Conservation (phyloP, 2,329 filamentous ascomycete species). For the Ciborinia camelliae region DNA sequence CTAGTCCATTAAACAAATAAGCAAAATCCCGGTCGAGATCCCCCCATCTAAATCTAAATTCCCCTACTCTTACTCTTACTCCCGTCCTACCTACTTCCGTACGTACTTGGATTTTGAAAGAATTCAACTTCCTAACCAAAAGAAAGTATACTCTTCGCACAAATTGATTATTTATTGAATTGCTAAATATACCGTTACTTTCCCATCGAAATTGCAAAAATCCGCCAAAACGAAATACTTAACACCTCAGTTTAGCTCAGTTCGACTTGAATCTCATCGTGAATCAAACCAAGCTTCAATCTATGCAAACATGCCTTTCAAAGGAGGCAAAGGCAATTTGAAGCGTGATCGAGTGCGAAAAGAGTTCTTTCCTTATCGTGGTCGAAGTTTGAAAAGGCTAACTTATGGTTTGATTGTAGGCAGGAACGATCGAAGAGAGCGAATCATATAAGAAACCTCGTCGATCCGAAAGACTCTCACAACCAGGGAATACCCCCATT, state of each 20-base stretch:
- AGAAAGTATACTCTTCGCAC: constrained; percentile 6
- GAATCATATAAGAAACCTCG: constrained; percentile 72
- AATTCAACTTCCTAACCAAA: constrained; percentile 2
- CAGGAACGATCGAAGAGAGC: constrained; percentile 30
- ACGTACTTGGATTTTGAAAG: not conserved
- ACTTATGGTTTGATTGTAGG: constrained; percentile 25
- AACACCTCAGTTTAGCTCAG: not conserved
- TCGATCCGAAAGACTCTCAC: constrained; percentile 67
- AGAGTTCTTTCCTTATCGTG: not conserved
- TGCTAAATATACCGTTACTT: not conserved
- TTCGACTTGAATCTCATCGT: not conserved
- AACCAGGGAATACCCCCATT: constrained; percentile 54
- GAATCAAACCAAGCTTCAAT: not conserved
- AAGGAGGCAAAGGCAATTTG: not conserved
- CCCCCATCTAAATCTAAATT: too few relatives aligned
- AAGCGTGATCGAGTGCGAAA: constrained; percentile 17
- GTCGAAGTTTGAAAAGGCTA: constrained; percentile 19
- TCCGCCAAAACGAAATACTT: not conserved
- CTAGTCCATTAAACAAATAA: too few relatives aligned
- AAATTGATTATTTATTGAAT: not conserved
- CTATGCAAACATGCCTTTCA: not conserved
- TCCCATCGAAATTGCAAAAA: not conserved
- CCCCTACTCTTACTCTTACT: too few relatives aligned
- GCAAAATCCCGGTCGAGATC: not conserved
- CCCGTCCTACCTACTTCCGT: too few relatives aligned